These are phyloP conservation scores for Cicer pinnatifidum DNA, from an alignment of 306 rosid genomes.

Conservation along the genomic window DNA sequence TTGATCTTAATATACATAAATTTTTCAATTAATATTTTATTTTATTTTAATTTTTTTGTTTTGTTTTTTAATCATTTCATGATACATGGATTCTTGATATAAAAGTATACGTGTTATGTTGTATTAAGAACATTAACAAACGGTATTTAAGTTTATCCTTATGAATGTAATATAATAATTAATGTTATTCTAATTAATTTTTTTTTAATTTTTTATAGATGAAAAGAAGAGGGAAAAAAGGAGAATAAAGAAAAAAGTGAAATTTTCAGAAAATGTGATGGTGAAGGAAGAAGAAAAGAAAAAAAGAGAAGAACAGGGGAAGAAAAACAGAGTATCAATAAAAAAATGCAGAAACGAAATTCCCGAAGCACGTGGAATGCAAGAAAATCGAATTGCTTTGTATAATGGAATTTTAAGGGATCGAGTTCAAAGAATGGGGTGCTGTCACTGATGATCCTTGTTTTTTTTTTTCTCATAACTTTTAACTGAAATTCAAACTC, in stretches of 20 bases:
- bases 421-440: constrained; percentile 42
- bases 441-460: constrained; percentile 41
- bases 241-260: constrained; percentile 65
- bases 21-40: too few relatives aligned
- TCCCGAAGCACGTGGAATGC: constrained; percentile 37
- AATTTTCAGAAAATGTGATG: constrained; percentile 74
- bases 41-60: not conserved
- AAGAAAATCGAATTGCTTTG: constrained; percentile 50
- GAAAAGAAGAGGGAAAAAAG: constrained; percentile 55
- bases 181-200: not conserved
- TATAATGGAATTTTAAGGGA: constrained; percentile 55
- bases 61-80: not conserved
- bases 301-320: constrained; percentile 46
- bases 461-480: too few relatives aligned
- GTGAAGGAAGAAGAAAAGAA: constrained; percentile 58
- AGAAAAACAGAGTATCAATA: constrained; percentile 35
- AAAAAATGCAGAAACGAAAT: constrained; percentile 34
- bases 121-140: not conserved
- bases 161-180: not conserved
- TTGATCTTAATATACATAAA: too few relatives aligned
- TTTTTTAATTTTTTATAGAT: constrained; percentile 23
- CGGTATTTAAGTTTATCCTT: not conserved
- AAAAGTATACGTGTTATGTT: not conserved
- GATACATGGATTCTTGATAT: not conserved
- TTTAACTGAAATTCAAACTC: too few relatives aligned